Base-by-base conservation (phyloP, 129 eudicot species). In the Mikania micrantha region DNA sequence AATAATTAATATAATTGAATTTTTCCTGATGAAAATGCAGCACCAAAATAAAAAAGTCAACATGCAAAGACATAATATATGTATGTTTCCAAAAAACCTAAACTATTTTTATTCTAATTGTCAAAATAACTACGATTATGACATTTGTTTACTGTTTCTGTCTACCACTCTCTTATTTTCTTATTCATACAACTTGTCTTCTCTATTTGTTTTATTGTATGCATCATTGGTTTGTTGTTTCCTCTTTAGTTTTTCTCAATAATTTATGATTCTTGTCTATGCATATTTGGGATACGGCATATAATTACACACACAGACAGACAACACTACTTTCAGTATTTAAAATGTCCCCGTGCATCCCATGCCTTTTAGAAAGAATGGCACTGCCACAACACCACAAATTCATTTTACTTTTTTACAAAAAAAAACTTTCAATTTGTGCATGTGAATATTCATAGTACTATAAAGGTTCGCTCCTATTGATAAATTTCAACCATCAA, bases 171-270 rank as follows among this genome's bases (percentile, higher is more conserved):
- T 65, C 25, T 38, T 52, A 4, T 57, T 70, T 29, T 39, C 32
- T 24, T 57, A 11, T 40, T 38, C 19, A 12, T 57, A 66, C 54
- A 56, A 11, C 40, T 58, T 16, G 67, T 41, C 34, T 27, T 10
- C 7, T 31, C 67, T 39, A 57, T 66, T 70, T 40, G 56, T 28
- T 40, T 58, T 70, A 44, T 27, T 28, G 66, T 10, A 69, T 69
- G 65, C 10, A 28, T 41, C 67, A 5, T 42, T 10, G 40, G 32
- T 8, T 70, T 27, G 67, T 29, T 31, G 56, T 28, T 34, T 17
- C n/a, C 57, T 56, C 66, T 69, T 57, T 10, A 28, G 58, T 25
- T 39, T 53, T 69, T 38, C 54, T 39, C 58, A 65, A 65, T 42
- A 34, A 24, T 24, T 50, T 36, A 54, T 29, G 52, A 13, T 25